Conservation (phyloP, 805 yeast species). For the Candida ortonii region DNA sequence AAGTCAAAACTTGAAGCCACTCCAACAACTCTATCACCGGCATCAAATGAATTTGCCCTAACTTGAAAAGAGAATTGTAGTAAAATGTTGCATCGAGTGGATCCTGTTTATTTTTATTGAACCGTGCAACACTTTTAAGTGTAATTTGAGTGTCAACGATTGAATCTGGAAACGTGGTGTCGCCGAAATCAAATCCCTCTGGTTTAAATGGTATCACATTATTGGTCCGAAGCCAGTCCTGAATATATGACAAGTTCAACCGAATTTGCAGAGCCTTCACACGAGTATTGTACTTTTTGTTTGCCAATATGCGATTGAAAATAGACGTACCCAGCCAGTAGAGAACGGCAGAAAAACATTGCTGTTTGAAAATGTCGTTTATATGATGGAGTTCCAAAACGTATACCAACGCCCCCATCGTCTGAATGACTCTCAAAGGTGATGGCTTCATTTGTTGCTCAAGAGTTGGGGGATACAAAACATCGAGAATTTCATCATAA, state of each 20-base stretch:
- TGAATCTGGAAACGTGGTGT: constrained; percentile 34
- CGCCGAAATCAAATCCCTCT: constrained; percentile 23
- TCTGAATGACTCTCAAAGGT: constrained; percentile 80
- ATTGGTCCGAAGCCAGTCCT: constrained; percentile 87
- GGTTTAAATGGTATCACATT: constrained; percentile 45
- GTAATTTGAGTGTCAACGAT: constrained; percentile 22
- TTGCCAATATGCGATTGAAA: constrained; percentile 69
- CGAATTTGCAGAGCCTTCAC: constrained; percentile 87
- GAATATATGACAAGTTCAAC: constrained; percentile 78
- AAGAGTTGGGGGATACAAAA: constrained; percentile 82
- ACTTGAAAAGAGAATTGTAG: constrained; percentile 60
- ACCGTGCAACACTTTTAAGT: constrained; percentile 31
- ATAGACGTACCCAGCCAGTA: constrained; percentile 72
- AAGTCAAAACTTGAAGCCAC: constrained; percentile 85
- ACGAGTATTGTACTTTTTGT: constrained; percentile 71
- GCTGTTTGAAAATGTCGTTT: constrained; percentile 73
- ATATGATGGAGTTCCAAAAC: constrained; percentile 80
- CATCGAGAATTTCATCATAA: constrained; percentile 70
- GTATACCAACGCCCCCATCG: constrained; percentile 83
- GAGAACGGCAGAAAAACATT: constrained; percentile 72
- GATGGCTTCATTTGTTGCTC: constrained; percentile 82
- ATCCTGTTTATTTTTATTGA: constrained; percentile 30
- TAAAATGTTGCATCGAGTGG: constrained; percentile 55
- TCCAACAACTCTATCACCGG: constrained; percentile 80
- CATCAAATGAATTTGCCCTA: constrained; percentile 64